Conservation (phyloP, 306 rosid genomes). For the Hylodesmum podocarpum region DNA sequence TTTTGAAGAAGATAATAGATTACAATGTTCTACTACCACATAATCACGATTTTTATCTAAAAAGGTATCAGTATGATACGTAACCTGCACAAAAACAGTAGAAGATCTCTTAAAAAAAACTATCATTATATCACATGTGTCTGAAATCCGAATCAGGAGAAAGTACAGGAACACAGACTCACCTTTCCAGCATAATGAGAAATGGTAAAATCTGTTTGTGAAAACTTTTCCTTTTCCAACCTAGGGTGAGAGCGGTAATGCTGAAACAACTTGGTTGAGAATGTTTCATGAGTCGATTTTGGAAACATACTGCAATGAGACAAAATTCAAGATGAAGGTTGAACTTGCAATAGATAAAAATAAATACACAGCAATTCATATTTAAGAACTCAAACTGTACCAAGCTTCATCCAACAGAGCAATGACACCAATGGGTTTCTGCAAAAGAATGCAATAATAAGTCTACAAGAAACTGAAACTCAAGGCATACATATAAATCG, state of each 20-base stretch:
- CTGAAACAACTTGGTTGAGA: conserved; percentile 93
- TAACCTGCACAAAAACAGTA: conserved; percentile 59
- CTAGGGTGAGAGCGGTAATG: conserved; percentile 70
- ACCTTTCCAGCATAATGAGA: conserved; percentile 99
- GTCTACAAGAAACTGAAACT: conserved; percentile 25
- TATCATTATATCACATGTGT: background rate
- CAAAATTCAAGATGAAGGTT: conserved; percentile 49
- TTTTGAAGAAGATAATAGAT: conserved; percentile 78
- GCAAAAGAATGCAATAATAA: conserved; percentile 55
- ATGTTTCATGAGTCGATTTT: conserved; percentile 85
- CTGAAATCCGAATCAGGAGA: conserved; percentile 25
- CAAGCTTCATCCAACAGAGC: conserved; percentile 98
- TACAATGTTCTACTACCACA: conserved; percentile 93
- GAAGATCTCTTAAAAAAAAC: conserved; percentile 11
- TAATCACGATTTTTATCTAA: conserved; percentile 97
- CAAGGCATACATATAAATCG: conserved; percentile 5
- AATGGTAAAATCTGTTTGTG: conserved; percentile 85
- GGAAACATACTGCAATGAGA: conserved; percentile 91
- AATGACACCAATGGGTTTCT: conserved; percentile 94
- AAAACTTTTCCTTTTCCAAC: conserved; percentile 83
- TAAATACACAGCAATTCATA: conserved; percentile 48
- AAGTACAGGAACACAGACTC: conserved; percentile 27
- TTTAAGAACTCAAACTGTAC: conserved; percentile 63
- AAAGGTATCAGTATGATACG: conserved; percentile 87
- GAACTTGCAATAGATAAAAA: conserved; percentile 29